Evolutionary conservation across 2,329 filamentous ascomycete species (phyloP).

Genomic region (Aspergillus sclerotialis): DNA sequence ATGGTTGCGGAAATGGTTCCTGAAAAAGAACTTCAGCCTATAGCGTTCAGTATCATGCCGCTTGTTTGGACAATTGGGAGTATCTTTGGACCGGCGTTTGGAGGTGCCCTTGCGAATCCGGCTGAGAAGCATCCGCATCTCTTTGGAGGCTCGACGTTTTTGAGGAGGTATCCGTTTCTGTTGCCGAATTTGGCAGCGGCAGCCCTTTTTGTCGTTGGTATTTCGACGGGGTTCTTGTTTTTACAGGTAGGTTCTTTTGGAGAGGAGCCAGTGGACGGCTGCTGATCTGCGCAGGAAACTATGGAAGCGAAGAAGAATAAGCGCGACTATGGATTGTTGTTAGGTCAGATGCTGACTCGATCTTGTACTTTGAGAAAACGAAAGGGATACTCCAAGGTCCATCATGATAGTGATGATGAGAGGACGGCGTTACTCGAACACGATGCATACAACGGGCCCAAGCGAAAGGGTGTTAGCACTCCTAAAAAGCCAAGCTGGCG

Average conservation of each 20-base stretch:
- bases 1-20: slow-evolving; percentile 92
- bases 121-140: slow-evolving; percentile 64
- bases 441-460: slow-evolving; percentile 7
- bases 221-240: slow-evolving; percentile 68
- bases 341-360: slow-evolving; percentile 60
- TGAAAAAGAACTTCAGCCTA: slow-evolving; percentile 75
- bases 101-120: slow-evolving; percentile 78
- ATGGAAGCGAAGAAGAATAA: slow-evolving; percentile 62
- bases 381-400: slow-evolving; percentile 7
- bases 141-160: slow-evolving; percentile 61
- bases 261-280: too few relatives aligned
- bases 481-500: slow-evolving; percentile 38
- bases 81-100: slow-evolving; percentile 81
- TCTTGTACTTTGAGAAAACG: slow-evolving; percentile 22
- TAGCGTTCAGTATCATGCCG: slow-evolving; percentile 90
- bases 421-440: slow-evolving; percentile 25
- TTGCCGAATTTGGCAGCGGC: slow-evolving; percentile 77
- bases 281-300: slow-evolving; percentile 62
- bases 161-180: slow-evolving; percentile 72
- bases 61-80: slow-evolving; percentile 81
- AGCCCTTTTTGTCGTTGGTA: slow-evolving; percentile 69
- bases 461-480: slow-evolving; percentile 3
- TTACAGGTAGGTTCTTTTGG: slow-evolving; percentile 53
- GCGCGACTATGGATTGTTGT: slow-evolving; percentile 66
- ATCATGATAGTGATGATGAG: slow-evolving; percentile 27